Conservation (phyloP, 331 rosid genomes). For the Acacia pycnantha region DNA sequence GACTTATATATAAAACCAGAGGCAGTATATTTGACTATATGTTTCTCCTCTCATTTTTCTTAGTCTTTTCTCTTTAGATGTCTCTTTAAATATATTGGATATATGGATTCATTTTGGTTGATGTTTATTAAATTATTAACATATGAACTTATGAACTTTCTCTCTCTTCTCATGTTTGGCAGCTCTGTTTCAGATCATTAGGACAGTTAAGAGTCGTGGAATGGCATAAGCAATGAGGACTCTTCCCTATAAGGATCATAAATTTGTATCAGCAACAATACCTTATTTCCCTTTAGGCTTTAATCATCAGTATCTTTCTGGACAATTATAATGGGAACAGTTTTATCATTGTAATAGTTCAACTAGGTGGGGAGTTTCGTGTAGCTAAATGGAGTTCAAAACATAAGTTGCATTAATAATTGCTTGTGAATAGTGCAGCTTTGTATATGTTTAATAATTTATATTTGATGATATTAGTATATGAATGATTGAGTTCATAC, state of each 20-base stretch:
- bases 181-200: conserved; percentile 69
- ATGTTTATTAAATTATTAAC: neutral
- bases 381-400: neutral
- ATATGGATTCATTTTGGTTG: neutral
- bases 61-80: neutral
- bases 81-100: neutral
- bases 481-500: neutral
- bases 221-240: conserved; percentile 34
- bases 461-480: neutral
- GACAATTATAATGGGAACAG: conserved; percentile 5
- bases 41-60: neutral
- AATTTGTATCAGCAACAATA: conserved; percentile 8
- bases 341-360: conserved; percentile 22
- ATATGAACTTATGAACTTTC: neutral
- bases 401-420: neutral
- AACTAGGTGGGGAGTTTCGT: neutral
- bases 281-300: neutral
- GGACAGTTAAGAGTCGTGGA: conserved; percentile 55
- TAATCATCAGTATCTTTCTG: conserved; percentile 7
- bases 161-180: conserved; percentile 23
- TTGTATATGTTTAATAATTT: neutral
- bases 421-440: neutral
- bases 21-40: too few species aligned
- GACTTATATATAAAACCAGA: too few species aligned
- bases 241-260: neutral